Evolutionary conservation across 2,329 filamentous ascomycete genomes (phyloP), one percentile per base, ranked within the genome.

Genomic region (Nigrograna mackinnonii): DNA sequence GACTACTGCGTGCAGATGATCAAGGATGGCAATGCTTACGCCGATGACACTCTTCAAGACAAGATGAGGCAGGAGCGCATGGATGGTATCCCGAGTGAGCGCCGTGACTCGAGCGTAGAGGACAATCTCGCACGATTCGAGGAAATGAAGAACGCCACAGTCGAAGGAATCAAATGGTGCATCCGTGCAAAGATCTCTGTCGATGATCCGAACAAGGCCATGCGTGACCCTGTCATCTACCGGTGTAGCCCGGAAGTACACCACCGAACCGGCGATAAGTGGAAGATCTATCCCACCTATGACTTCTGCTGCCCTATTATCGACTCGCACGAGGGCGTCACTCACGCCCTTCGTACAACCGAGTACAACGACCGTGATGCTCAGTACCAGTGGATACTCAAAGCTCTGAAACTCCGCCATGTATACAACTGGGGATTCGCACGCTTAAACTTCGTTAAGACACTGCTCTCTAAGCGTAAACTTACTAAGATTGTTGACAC

Each of bases 211-310:
- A 97, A 99, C 78, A 95, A 95, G 73, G 90, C 94, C 39, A 85
- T 97, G 82, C 83, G 94, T 53, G 94, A 99, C 69, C 94, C 94
- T 11, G 91, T 97, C 70, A 95, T 99, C 69, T 97, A 96, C 79
- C 86, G 94, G 54, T 96, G 91, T 81, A 96, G 95, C 62, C 77
- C 81, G 5, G 65, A 78, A 36, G 68, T 75, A 9, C 87, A 94
- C 68, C 89, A 94, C 74, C 84, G 89, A 55, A 94, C 89, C 2
- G 88, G 88, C 22, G 80, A 76, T 44, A 83, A 78, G 48, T 92
- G 88, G 87, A 92, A 91, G 73, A 86, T 90, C 64, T 92, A 92
- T 71, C 88, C 88, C 22, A 92, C 86, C 51, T 94, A 94, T 75
- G 89, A 94, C 67, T 89, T 92, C 64, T 88, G 87, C 50, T 91